These are phyloP conservation scores for Ormosia emarginata DNA, from an alignment of 306 rosid genomes.

Conservation along the genomic window DNA sequence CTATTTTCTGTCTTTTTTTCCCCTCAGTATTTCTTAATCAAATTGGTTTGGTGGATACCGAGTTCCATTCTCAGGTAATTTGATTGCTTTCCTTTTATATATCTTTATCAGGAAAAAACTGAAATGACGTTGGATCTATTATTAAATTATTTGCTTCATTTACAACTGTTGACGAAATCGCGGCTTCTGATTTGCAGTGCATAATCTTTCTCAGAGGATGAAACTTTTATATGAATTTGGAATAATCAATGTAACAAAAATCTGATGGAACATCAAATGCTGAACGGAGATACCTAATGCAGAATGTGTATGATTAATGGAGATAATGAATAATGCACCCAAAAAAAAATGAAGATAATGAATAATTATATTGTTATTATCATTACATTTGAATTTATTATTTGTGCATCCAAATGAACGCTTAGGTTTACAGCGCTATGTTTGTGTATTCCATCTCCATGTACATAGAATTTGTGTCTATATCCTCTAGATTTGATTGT, in stretches of 20 bases:
- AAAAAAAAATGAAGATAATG: background rate
- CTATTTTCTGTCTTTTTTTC: background rate
- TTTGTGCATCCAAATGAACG: background rate
- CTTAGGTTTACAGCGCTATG: background rate
- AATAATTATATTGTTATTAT: background rate
- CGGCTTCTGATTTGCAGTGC: background rate
- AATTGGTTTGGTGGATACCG: conserved; percentile 3
- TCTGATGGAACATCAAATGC: background rate
- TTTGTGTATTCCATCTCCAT: background rate
- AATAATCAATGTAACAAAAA: background rate
- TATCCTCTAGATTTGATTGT: background rate
- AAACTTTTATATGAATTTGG: background rate
- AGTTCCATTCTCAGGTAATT: conserved; percentile 31
- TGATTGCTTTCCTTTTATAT: background rate
- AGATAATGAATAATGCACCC: background rate
- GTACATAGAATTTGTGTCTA: background rate
- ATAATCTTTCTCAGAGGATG: background rate
- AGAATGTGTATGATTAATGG: background rate
- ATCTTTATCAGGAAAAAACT: background rate
- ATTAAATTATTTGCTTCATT: background rate
- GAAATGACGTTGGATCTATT: conserved; percentile 16
- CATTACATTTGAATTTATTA: background rate
- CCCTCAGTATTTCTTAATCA: conserved; percentile 5
- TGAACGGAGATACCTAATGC: background rate
- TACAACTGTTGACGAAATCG: background rate